Conservation (phyloP, 176 grass and related monocot genomes). For the Oryza australiensis region DNA sequence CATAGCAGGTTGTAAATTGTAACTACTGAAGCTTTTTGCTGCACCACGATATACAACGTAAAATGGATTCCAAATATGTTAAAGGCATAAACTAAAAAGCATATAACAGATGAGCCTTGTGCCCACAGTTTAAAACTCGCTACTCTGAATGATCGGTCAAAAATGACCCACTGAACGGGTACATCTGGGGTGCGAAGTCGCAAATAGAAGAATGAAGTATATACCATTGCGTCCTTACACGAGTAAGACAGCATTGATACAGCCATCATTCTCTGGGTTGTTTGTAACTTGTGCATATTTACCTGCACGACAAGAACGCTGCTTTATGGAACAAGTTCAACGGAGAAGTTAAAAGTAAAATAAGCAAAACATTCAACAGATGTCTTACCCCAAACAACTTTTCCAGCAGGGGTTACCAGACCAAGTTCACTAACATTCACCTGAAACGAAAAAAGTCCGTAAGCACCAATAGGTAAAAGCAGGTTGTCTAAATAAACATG, state of each 20-base stretch:
- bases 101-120: background rate
- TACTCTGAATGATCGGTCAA: background rate
- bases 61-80: background rate
- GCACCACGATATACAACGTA: background rate
- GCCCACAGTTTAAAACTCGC: background rate
- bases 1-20: background rate
- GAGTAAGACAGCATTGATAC: conserved; percentile 85
- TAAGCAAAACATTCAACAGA: background rate
- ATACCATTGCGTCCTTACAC: conserved; percentile 45
- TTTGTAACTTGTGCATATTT: conserved; percentile 95
- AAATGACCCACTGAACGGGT: background rate
- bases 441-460: conserved; percentile 39
- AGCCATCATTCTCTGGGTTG: conserved; percentile 90
- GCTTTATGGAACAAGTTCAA: background rate
- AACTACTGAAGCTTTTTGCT: background rate
- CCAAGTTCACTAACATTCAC: conserved; percentile 94
- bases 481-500: background rate
- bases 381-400: conserved; percentile 92
- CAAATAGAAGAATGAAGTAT: background rate
- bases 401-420: conserved; percentile 90
- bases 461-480: background rate
- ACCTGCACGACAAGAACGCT: conserved; percentile 50
- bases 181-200: background rate
- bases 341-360: background rate
- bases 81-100: background rate